Evolutionary conservation across 192 early-diverging fungal species (phyloP), one percentile per base, ranked within the genome.

Genomic region (Dissophora globulifera): DNA sequence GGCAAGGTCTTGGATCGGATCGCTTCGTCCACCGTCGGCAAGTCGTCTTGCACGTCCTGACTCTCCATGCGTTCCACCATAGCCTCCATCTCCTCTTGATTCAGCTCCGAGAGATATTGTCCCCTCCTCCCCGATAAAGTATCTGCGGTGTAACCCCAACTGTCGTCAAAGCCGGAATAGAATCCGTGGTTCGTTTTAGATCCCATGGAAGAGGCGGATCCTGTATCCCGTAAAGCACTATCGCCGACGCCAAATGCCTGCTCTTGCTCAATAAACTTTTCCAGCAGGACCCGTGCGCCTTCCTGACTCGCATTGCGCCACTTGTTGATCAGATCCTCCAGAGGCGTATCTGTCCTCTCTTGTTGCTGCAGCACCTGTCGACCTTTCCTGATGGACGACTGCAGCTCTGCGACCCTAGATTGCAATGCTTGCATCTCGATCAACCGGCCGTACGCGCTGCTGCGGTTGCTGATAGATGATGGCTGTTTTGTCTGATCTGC

Each of bases 1-100:
- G 63, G 58, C 29, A 17, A 29, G 12, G 10, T 16, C 11, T 52
- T 47, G 2, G 45, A 42, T 2, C 51, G 49, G 27, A 76, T 42
- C 4, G 72, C 72, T 42, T 76, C 72, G 8, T 65, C 63, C 11
- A 76, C 64, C 13, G 72, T 67, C 6, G 72, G 72, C 3, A 76
- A 38, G 45, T 76, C 72, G 2, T 76, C 23, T 35, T 67, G 62
- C 7, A 57, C 38, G 11, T 76, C 72, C 31, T 76, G 50, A 25
- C 25, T 22, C 20, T 67, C 58, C 63, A 76, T 60, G 22, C 46
- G 38, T 23, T 61, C 56, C 51, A 62, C 63, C 55, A 59, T 35
- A 3, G 48, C 67, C 32, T 70, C 42, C 1, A 62, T 12, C 3
- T 48, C 27, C 25, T 52, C 30, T 16, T 1, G 9, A 33, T 45